phyloP scores from a whole-genome alignment of 164 flowering plant species.

The Vitis vinifera region DNA sequence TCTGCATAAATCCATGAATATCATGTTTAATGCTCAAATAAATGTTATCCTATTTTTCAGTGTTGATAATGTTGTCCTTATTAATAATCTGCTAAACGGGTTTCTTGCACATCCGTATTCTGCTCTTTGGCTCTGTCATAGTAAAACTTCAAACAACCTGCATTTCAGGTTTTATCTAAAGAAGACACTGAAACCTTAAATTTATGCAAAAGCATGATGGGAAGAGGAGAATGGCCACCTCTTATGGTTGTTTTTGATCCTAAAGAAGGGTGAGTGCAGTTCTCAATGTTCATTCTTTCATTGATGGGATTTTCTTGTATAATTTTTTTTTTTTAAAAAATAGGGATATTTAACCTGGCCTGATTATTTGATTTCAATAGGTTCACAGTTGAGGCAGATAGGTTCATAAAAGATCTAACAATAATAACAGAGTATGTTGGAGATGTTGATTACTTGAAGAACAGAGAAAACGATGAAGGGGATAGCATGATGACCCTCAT shows the following conservation, averaged over 20 bases:
- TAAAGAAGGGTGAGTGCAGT: slow-evolving; percentile 67
- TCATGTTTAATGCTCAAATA: not conserved
- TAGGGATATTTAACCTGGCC: not conserved
- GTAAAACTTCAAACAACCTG: not conserved
- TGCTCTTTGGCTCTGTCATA: too few relatives aligned
- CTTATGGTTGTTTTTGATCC: slow-evolving; percentile 84
- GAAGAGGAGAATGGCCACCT: slow-evolving; percentile 91
- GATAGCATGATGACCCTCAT: slow-evolving; percentile 93
- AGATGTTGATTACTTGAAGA: slow-evolving; percentile 83
- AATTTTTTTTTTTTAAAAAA: not conserved
- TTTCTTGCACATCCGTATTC: too few relatives aligned
- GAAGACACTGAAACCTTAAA: slow-evolving; percentile 73
- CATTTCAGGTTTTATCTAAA: slow-evolving; percentile 56
- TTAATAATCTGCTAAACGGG: too few relatives aligned
- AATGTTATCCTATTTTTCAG: too few relatives aligned
- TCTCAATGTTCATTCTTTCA: not conserved
- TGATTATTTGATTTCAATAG: slow-evolving; percentile 34
- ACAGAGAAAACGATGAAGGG: slow-evolving; percentile 87
- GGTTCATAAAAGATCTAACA: slow-evolving; percentile 68
- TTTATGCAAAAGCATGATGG: slow-evolving; percentile 79
- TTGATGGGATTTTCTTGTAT: not conserved
- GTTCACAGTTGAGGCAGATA: slow-evolving; percentile 93
- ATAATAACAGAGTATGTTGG: slow-evolving; percentile 89
- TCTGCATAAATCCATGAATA: not conserved
- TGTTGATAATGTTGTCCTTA: too few relatives aligned